These are phyloP conservation scores for Tetracentron sinense DNA, from an alignment of 164 flowering plant genomes.

Conservation along the genomic window DNA sequence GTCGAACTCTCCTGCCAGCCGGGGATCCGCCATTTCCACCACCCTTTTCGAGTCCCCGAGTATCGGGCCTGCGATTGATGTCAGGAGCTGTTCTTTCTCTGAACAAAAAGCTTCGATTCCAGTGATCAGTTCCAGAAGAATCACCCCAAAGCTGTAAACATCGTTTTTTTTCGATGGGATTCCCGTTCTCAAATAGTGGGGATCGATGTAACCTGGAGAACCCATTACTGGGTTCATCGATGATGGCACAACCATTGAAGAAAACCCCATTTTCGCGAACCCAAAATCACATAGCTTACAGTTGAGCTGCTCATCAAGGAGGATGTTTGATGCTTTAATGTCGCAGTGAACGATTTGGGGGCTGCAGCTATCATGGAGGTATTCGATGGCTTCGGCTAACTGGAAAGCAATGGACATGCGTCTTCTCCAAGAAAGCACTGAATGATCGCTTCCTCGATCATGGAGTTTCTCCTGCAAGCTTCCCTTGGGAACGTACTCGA, in stretches of 20 bases:
- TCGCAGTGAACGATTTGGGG: conserved; percentile 70
- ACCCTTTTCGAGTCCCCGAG: conserved; percentile 27
- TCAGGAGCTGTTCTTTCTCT: conserved; percentile 35
- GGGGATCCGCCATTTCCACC: conserved; percentile 45
- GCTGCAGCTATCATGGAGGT: conserved; percentile 53
- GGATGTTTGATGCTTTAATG: conserved; percentile 70
- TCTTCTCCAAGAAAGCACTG: conserved; percentile 46
- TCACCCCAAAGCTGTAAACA: conserved; percentile 69
- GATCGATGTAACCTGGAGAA: conserved; percentile 79
- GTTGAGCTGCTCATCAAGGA: conserved; percentile 53
- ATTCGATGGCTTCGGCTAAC: conserved; percentile 53
- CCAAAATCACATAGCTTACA: conserved; percentile 82
- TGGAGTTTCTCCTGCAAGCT: conserved; percentile 62
- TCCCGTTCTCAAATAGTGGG: conserved; percentile 70
- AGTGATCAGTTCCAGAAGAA: conserved; percentile 59
- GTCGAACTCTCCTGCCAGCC: conserved; percentile 34
- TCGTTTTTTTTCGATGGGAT: conserved; percentile 75
- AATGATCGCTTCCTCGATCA: neutral
- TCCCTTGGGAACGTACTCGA: conserved; percentile 60
- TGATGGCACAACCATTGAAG: conserved; percentile 35
- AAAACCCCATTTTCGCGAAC: conserved; percentile 62
- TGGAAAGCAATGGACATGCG: conserved; percentile 63
- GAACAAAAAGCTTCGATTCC: conserved; percentile 60
- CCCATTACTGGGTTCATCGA: conserved; percentile 42
- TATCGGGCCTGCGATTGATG: conserved; percentile 22